Evolutionary conservation across 345 rosid genomes (phyloP).

Genomic region (Ricinus communis): DNA sequence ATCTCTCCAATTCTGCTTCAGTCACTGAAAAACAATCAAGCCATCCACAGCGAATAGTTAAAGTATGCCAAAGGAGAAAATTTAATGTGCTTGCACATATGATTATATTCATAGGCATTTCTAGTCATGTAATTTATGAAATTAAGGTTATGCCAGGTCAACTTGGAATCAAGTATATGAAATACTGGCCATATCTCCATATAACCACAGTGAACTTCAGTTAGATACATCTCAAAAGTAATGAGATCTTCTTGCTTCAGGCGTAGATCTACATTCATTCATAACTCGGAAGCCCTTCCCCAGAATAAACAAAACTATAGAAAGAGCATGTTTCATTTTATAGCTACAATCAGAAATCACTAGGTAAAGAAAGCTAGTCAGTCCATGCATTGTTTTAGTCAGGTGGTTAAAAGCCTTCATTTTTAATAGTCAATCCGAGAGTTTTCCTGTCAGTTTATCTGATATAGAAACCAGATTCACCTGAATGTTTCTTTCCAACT

Average conservation of each 20-base stretch:
- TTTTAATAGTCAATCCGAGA: neutral
- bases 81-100: neutral
- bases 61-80: neutral
- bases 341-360: neutral
- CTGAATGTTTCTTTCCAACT: neutral
- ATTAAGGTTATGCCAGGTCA: no score
- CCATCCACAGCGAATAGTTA: neutral
- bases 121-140: no score
- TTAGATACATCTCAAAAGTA: no score
- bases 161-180: no score
- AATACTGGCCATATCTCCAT: no score
- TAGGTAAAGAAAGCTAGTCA: neutral
- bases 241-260: no score
- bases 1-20: slow-evolving; percentile 76
- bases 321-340: slow-evolving; percentile 54
- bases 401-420: neutral
- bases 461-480: neutral
- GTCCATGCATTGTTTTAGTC: neutral
- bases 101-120: neutral
- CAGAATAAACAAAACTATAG: no score
- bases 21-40: slow-evolving; percentile 51
- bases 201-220: no score
- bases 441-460: neutral
- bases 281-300: no score
- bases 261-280: no score